These are phyloP conservation scores for Exobasidium cylindrosporum DNA, from an alignment of 1,284 basidiomycete species.

Conservation along the genomic window DNA sequence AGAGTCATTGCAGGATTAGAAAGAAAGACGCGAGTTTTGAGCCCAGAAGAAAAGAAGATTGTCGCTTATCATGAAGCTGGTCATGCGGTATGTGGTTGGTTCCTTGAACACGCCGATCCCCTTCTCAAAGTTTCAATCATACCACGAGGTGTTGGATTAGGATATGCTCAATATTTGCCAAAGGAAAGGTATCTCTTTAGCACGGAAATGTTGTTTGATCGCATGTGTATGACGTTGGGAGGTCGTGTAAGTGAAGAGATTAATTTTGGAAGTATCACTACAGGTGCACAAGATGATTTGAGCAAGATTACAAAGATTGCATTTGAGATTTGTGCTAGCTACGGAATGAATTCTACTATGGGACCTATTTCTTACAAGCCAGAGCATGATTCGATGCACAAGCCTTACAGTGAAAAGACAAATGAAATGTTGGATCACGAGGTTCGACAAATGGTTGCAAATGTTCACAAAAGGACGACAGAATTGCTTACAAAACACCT, in stretches of 20 bases:
- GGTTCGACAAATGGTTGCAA: constrained; percentile 91
- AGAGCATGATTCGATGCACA: constrained; percentile 73
- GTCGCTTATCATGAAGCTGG: constrained; percentile 99
- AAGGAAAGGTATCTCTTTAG: constrained; percentile 93
- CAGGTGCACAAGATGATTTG: constrained; percentile 93
- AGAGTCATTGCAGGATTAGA: constrained; percentile 96
- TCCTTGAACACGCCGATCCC: constrained; percentile 93
- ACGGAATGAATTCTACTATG: constrained; percentile 88
- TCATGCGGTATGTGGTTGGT: constrained; percentile 97
- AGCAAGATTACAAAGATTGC: constrained; percentile 98
- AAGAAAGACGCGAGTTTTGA: constrained; percentile 88
- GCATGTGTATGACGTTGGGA: constrained; percentile 99
- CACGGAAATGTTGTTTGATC: constrained; percentile 87
- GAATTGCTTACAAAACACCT: constrained; percentile 77
- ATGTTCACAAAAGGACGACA: constrained; percentile 80
- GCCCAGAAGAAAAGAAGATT: constrained; percentile 94
- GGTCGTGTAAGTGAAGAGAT: constrained; percentile 97
- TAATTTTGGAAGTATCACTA: constrained; percentile 94
- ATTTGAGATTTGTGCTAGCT: constrained; percentile 70
- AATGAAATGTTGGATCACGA: constrained; percentile 83
- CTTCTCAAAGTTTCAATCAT: constrained; percentile 98
- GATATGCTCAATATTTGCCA: constrained; percentile 93
- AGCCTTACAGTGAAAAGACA: constrained; percentile 93
- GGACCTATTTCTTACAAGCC: constrained; percentile 94
- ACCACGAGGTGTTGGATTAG: constrained; percentile 88